These are phyloP conservation scores for Diospyros kaki DNA, from an alignment of 148 eudicot species.

Conservation along the genomic window DNA sequence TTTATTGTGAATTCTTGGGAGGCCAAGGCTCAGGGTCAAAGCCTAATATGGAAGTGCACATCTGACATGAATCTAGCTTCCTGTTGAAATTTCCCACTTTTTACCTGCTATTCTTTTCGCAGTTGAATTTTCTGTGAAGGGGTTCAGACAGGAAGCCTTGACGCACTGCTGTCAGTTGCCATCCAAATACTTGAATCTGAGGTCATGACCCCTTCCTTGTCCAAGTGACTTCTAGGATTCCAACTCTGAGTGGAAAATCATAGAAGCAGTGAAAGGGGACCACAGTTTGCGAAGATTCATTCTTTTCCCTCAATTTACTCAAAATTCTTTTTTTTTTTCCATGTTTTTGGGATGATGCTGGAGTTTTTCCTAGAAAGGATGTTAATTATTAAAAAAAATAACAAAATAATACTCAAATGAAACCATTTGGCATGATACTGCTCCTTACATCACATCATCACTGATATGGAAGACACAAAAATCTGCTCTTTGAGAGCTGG, in stretches of 20 bases:
- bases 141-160: constrained; percentile 78
- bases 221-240: constrained; percentile 97
- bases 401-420: too few relatives aligned
- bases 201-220: constrained; percentile 83
- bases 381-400: too few relatives aligned
- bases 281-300: constrained; percentile 16
- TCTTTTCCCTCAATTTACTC: constrained; percentile 9
- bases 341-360: constrained; percentile 3
- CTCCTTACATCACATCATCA: too few relatives aligned
- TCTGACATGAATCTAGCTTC: background rate
- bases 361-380: constrained; percentile 5
- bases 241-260: constrained; percentile 38
- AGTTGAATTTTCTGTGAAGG: constrained; percentile 93
- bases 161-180: constrained; percentile 70
- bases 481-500: too few relatives aligned
- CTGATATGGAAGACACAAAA: too few relatives aligned
- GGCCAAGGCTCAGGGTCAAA: too few relatives aligned
- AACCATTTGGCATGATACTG: too few relatives aligned
- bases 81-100: too few relatives aligned
- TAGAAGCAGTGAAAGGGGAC: constrained; percentile 4
- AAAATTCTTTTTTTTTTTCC: constrained; percentile 15
- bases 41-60: too few relatives aligned
- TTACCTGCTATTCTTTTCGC: constrained; percentile 17
- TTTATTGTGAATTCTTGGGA: too few relatives aligned
- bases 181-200: constrained; percentile 90